These are phyloP conservation scores for Fraxinus quadrangulata DNA, from an alignment of 257 asterid species.

Conservation along the genomic window DNA sequence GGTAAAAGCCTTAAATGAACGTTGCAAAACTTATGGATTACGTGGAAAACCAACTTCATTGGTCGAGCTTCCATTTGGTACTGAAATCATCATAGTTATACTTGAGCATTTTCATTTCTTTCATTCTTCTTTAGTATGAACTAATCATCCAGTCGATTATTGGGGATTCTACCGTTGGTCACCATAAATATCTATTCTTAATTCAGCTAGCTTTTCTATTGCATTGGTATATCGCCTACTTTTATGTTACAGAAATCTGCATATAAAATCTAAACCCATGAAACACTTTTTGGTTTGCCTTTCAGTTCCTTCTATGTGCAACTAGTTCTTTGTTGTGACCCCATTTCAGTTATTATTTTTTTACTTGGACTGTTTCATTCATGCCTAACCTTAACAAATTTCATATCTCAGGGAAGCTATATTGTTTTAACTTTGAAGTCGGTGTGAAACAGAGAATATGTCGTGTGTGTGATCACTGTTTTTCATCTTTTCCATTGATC, in stretches of 20 bases:
- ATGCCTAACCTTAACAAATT: neutral
- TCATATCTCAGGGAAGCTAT: neutral
- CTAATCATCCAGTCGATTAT: neutral
- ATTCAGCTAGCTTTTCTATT: neutral
- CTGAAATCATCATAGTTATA: slow-evolving; percentile 14
- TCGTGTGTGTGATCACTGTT: neutral
- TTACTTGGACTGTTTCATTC: neutral
- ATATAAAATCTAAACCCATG: neutral
- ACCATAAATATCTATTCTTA: slow-evolving; percentile 12
- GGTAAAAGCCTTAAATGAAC: slow-evolving; percentile 79
- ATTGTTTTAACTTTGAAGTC: neutral
- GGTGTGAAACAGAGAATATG: neutral
- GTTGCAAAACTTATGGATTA: slow-evolving; percentile 95
- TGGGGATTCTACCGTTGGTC: neutral
- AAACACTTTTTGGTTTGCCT: neutral
- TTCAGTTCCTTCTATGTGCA: slow-evolving; percentile 5
- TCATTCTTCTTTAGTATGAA: slow-evolving; percentile 8
- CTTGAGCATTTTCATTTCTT: slow-evolving; percentile 41
- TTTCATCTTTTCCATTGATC: neutral
- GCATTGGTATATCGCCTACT: slow-evolving; percentile 1
- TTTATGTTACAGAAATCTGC: slow-evolving; percentile 2
- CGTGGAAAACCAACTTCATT: slow-evolving; percentile 76
- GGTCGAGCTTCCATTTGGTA: slow-evolving; percentile 94
- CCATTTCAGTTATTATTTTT: slow-evolving; percentile 6
- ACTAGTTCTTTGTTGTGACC: slow-evolving; percentile 5